Base-by-base conservation (phyloP, 306 rosid genomes). In the Cicer bijugum region DNA sequence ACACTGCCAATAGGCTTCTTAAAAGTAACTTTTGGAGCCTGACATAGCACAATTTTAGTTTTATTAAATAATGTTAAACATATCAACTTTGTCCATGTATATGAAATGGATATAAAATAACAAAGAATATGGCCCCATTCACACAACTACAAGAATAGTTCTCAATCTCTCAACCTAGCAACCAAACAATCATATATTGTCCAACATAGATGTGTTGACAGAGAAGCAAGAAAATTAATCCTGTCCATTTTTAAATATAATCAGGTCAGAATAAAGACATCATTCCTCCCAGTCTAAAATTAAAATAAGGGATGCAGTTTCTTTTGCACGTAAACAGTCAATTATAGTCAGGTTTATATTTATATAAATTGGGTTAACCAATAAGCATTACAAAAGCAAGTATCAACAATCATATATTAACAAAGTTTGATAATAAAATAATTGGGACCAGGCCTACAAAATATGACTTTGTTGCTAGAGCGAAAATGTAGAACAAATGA, bases 1-100 rank as follows among this genome's bases (percentile, higher is more conserved):
- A 85, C 88, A 76, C 88, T 85, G 48, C 88, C 86, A 68, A 85
- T 85, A 20, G 88, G 88, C 80, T 85, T 85, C 82, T 85, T 85
- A 39, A 85, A 85, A 46, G 82, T 7, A 19, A 85, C 88, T 64
- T 85, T 82, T 53, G 88, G 88, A 42, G 88, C 88, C 88, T 85
- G 84, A 43, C 14, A 77, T 56, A 52, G 71, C 81, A 69, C n/a
- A 47, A 60, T 6, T 59, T 56, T 19, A 28, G 4, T 19, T 15
- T 14, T n/a, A 46, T 43, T 43, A 15, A 12, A 33, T 5, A 66
- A 82, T 42, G n/a, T 16, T 5, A 19, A 4, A 61, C 2, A 43
- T n/a, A 71, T 6, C 6, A 74, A 52, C 44, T 37, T 7, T 28
- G 48, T 59, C 67, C 62, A 33, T 9, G 20, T 39, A 45, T 69